A percentile compares a stretch with the other conserved stretches of the same genome.
These are phyloP conservation scores for Didymellaceae sp. DNA, from an alignment of 2,329 filamentous ascomycete species.

Conservation along the genomic window DNA sequence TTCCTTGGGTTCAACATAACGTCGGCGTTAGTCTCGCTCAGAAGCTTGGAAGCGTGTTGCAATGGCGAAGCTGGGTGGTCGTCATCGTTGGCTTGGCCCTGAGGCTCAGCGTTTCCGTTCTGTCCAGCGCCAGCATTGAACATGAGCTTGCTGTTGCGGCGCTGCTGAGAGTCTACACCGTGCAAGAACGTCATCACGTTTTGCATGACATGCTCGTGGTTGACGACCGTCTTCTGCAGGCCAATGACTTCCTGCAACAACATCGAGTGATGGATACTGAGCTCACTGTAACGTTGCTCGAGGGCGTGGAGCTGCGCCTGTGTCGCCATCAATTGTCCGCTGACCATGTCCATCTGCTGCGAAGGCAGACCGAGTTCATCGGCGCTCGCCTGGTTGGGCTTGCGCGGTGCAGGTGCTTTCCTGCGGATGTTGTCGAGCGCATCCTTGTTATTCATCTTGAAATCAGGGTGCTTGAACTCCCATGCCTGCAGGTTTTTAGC, in stretches of 20 bases:
- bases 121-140: slow-evolving; percentile 49
- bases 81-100: slow-evolving; percentile 58
- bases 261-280: slow-evolving; percentile 70
- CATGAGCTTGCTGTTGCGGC: slow-evolving; percentile 63
- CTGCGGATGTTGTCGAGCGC: slow-evolving; percentile 94
- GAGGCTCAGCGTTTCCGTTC: slow-evolving; percentile 51
- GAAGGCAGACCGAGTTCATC: slow-evolving; percentile 79
- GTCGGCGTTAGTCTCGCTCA: slow-evolving; percentile 70
- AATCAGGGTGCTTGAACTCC: slow-evolving; percentile 98
- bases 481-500: slow-evolving; percentile 66
- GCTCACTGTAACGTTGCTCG: slow-evolving; percentile 82
- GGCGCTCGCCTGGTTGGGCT: slow-evolving; percentile 58
- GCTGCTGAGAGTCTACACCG: slow-evolving; percentile 67
- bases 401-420: slow-evolving; percentile 91
- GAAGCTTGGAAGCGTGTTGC: slow-evolving; percentile 70
- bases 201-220: slow-evolving; percentile 74
- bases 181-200: slow-evolving; percentile 73
- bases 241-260: slow-evolving; percentile 69
- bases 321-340: slow-evolving; percentile 85
- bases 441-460: slow-evolving; percentile 94
- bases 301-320: slow-evolving; percentile 91
- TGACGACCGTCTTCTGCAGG: slow-evolving; percentile 73
- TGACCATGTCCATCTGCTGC: slow-evolving; percentile 88
- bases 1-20: slow-evolving; percentile 68
- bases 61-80: slow-evolving; percentile 71